A percentile compares a stretch with the other conserved stretches of the same genome.
Evolutionary conservation across 176 grass and related monocot species (phyloP).

Genomic region (Leersia perrieri): DNA sequence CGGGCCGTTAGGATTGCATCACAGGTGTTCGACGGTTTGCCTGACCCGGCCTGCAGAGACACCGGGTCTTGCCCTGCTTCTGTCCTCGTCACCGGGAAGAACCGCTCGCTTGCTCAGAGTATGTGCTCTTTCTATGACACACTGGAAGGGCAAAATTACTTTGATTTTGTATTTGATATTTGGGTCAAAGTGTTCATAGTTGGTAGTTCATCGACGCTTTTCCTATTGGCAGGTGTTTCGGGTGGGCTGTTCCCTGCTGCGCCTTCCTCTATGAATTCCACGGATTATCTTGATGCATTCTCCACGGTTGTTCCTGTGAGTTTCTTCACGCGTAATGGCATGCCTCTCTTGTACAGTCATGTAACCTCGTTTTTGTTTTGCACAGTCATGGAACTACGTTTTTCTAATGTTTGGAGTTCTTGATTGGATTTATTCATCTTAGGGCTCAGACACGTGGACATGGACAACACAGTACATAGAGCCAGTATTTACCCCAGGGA

Average conservation of each 20-base stretch:
- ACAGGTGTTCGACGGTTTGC: slow-evolving; percentile 42
- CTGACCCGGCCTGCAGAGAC: slow-evolving; percentile 44
- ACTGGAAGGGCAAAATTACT: background rate
- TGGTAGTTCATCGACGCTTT: background rate
- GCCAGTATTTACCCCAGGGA: slow-evolving; percentile 53
- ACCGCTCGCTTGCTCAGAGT: slow-evolving; percentile 71
- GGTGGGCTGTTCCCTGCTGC: slow-evolving; percentile 51
- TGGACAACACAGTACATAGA: slow-evolving; percentile 57
- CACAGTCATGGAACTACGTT: background rate
- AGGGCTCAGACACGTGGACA: slow-evolving; percentile 61
- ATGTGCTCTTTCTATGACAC: background rate
- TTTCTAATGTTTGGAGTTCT: background rate
- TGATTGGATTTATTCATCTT: slow-evolving; percentile 2
- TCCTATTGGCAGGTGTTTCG: slow-evolving; percentile 45
- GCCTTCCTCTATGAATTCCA: slow-evolving; percentile 47
- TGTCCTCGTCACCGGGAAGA: slow-evolving; percentile 64
- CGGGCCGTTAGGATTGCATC: slow-evolving; percentile 29
- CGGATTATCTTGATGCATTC: slow-evolving; percentile 52
- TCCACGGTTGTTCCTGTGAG: slow-evolving; percentile 63
- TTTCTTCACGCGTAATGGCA: background rate
- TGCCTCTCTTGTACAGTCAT: background rate
- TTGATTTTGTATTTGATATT: background rate
- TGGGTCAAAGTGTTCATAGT: background rate
- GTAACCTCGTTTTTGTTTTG: background rate
- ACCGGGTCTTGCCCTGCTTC: slow-evolving; percentile 56